Percentiles rank a stretch among this genome's conserved stretches.
Evolutionary conservation across 2,329 filamentous ascomycete genomes (phyloP).

Genomic region (Sarocladium brachiariae): DNA sequence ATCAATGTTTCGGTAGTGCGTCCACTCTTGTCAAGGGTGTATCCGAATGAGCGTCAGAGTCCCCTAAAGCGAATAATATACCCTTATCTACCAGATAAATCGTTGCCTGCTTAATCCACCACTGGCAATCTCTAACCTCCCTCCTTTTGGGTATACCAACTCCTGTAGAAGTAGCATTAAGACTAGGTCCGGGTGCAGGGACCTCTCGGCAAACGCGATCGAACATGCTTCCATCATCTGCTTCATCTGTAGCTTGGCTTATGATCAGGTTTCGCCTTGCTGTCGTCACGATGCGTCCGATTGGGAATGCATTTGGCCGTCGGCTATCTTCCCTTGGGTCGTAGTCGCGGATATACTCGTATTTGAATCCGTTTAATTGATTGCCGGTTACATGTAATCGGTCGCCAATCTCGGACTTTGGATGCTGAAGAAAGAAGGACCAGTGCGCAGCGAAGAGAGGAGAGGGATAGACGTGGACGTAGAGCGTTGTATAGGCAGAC

Average conservation of each 20-base stretch:
- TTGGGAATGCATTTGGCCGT: not conserved
- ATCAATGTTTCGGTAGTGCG: not conserved
- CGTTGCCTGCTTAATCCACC: slow-evolving; percentile 2
- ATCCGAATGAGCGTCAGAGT: not conserved
- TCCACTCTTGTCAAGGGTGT: not conserved
- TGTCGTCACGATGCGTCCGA: too few relatives aligned
- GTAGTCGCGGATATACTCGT: not conserved
- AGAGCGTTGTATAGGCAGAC: too few relatives aligned
- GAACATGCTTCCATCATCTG: not conserved
- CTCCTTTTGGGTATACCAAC: not conserved
- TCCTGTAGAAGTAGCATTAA: not conserved
- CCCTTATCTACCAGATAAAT: not conserved
- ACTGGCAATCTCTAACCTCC: slow-evolving; percentile 3
- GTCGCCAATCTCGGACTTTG: not conserved
- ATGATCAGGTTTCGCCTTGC: too few relatives aligned
- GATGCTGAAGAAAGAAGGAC: not conserved
- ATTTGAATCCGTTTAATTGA: not conserved
- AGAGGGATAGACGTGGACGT: slow-evolving; percentile 3
- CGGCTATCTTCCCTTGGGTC: not conserved
- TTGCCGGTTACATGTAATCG: not conserved
- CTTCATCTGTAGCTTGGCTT: not conserved
- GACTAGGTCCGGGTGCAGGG: slow-evolving; percentile 1
- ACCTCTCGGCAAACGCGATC: not conserved
- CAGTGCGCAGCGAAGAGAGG: slow-evolving; percentile 6
- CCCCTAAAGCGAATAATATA: not conserved